Conservation (phyloP, 768 basidiomycete species). For the Mycena venus region DNA sequence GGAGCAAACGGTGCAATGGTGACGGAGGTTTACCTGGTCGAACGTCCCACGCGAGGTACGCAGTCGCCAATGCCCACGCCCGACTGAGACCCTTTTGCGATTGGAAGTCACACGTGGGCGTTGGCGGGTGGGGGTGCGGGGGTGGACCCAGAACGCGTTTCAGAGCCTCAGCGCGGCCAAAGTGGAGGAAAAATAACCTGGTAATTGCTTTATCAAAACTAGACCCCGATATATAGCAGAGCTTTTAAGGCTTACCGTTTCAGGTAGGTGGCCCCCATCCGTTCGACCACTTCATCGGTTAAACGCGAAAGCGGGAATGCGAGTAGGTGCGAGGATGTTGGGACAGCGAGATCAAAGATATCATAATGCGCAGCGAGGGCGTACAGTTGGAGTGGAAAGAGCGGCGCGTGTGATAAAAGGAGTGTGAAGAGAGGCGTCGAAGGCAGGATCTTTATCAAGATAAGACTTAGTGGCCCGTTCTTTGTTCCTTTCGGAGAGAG, state of each 20-base stretch:
- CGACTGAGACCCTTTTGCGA: constrained; percentile 86
- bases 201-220: neutral
- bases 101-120: constrained; percentile 72
- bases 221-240: neutral
- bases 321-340: constrained; percentile 81
- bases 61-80: constrained; percentile 87
- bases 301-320: constrained; percentile 76
- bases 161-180: constrained; percentile 85
- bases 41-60: constrained; percentile 89
- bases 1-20: neutral
- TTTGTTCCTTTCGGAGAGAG: neutral
- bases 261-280: constrained; percentile 82
- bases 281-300: constrained; percentile 77
- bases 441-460: constrained; percentile 53
- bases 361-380: constrained; percentile 76
- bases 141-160: constrained; percentile 84
- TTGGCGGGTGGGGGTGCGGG: constrained; percentile 83
- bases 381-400: constrained; percentile 80
- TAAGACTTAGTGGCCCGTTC: neutral
- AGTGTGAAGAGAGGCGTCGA: constrained; percentile 68
- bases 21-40: constrained; percentile 70
- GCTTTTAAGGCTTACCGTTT: constrained; percentile 57
- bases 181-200: constrained; percentile 82
- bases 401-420: constrained; percentile 76
- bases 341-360: constrained; percentile 80